Base-by-base conservation (phyloP, 148 eudicot genomes). In the Polygonum maritimum region DNA sequence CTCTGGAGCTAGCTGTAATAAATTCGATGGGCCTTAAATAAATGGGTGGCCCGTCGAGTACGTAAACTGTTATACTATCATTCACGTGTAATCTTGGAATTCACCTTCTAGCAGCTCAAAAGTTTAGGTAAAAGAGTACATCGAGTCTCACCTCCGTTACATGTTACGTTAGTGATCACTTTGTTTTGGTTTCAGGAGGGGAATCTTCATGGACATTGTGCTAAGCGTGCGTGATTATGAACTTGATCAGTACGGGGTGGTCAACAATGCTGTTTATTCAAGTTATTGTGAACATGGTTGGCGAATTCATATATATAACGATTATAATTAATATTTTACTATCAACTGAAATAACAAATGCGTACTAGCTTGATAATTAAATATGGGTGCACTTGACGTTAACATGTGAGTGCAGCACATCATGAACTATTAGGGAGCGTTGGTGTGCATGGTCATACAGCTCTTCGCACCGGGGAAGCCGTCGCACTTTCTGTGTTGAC, bases 221-320 rank as follows among this genome's bases (percentile, higher is more conserved):
- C 79, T 92, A 63, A 85, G 86, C 77, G 98, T 94, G 47, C 89
- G 98, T 0, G 97, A 94, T 77, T 88, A 89, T 54, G 97, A 94
- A 77, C 80, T 94, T 81, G 97, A 94, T 85, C 97, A 90, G 78
- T 92, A 88, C 79, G 98, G 98, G 55, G 98, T 94, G 75, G 98
- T 94, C 51, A 94, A 94, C 82, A 94, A 94, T 87, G 98, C 92
- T 73, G 74, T 86, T 70, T 94, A 87, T 81, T 87, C 97, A 38
- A 83, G 89, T 78, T 94, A 92, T 77, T 90, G 96, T 79, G 93
- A 94, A 77, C 96, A 92, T 79, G 97, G 97, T 94, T 79, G 81
- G 84, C 47, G n/a, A n/a, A n/a, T 18, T 57, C 2, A 21, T 21
- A 9, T 44, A 2, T 48, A 16, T 39, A n/a, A 52, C 7, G 1